A percentile compares a stretch with the other conserved stretches of the same genome.
Conservation (phyloP, 768 basidiomycete genomes). For the Leccinum broughii region DNA sequence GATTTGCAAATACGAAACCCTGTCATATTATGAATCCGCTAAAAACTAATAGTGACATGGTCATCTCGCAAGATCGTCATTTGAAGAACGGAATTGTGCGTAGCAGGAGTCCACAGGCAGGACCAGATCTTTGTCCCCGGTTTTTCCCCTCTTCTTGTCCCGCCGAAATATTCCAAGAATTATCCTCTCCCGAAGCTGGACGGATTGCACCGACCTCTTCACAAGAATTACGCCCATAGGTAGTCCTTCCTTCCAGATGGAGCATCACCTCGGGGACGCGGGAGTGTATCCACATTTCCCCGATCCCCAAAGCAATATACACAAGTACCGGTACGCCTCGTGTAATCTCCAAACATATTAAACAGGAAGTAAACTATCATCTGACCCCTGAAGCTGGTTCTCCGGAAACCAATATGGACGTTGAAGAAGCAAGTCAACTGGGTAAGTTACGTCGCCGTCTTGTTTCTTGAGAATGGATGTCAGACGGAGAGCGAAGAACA, state of each 20-base stretch:
- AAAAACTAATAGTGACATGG: background rate
- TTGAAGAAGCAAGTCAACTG: slow-evolving; percentile 20
- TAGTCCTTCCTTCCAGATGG: slow-evolving; percentile 24
- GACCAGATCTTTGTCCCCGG: background rate
- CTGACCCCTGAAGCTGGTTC: slow-evolving; percentile 10
- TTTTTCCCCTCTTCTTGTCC: background rate
- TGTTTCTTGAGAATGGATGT: slow-evolving; percentile 19
- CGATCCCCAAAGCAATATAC: slow-evolving; percentile 15
- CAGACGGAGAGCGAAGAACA: slow-evolving; percentile 5
- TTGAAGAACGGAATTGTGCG: background rate
- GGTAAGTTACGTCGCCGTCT: slow-evolving; percentile 13
- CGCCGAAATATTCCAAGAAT: background rate
- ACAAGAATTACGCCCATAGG: slow-evolving; percentile 15
- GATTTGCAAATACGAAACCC: slow-evolving; percentile 21
- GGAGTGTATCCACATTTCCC: slow-evolving; percentile 21
- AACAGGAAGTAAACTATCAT: slow-evolving; percentile 15
- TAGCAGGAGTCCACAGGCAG: too few relatives aligned
- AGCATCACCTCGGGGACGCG: slow-evolving; percentile 34
- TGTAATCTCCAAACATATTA: slow-evolving; percentile 15
- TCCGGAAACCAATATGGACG: slow-evolving; percentile 11
- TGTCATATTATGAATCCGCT: background rate
- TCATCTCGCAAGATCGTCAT: background rate
- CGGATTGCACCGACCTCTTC: slow-evolving; percentile 3
- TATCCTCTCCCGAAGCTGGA: background rate
- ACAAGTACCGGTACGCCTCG: slow-evolving; percentile 16